phyloP scores from a whole-genome alignment of 257 asterid genomes.

The Jacaranda copaia region DNA sequence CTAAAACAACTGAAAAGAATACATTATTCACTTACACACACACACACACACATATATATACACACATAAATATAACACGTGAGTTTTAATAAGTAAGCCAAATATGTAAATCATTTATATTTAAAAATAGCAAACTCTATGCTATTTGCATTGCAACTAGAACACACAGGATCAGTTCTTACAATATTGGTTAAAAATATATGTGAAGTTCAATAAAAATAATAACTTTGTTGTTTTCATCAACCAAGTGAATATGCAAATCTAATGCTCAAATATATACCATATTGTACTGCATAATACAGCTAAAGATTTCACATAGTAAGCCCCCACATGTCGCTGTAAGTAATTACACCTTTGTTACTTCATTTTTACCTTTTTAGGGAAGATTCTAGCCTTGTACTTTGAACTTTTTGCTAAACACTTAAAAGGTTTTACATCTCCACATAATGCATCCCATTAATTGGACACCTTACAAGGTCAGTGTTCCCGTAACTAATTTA shows the following conservation, averaged over 20 bases:
- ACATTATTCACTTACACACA: not conserved
- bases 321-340: not conserved
- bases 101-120: not conserved
- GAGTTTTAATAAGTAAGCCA: not conserved
- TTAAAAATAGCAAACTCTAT: not conserved
- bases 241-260: not conserved
- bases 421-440: too few species aligned
- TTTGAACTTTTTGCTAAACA: too few species aligned
- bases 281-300: too few species aligned
- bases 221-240: not conserved
- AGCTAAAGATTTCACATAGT: not conserved
- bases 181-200: not conserved
- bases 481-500: not conserved
- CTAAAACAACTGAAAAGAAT: not conserved
- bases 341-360: not conserved
- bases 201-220: constrained; percentile 16
- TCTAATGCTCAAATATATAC: not conserved
- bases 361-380: too few species aligned
- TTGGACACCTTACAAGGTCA: not conserved
- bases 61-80: too few species aligned
- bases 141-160: not conserved
- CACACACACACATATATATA: not conserved
- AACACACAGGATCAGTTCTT: not conserved
- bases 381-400: too few species aligned
- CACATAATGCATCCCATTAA: too few species aligned